Conservation (phyloP, 164 flowering plant species). For the Macadamia tetraphylla region DNA sequence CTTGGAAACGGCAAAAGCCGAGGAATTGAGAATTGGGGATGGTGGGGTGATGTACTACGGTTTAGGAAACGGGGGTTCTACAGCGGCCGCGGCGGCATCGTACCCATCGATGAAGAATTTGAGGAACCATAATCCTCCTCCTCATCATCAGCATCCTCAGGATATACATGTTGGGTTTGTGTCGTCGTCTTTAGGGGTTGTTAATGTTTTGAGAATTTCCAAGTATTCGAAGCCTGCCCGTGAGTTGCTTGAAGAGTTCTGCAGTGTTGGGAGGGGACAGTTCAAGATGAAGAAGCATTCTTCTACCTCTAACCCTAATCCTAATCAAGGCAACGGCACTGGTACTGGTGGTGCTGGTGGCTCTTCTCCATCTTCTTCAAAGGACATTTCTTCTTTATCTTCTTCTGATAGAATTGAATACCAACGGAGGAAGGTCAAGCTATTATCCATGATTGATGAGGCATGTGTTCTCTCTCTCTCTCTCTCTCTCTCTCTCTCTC, state of each 20-base stretch:
- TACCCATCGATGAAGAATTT: constrained; percentile 30
- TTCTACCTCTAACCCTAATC: constrained; percentile 35
- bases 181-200: constrained; percentile 34
- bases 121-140: constrained; percentile 5
- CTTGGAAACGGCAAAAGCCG: constrained; percentile 58
- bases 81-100: constrained; percentile 11
- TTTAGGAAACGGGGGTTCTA: constrained; percentile 24
- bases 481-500: constrained; percentile 16
- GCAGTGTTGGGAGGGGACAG: constrained; percentile 82
- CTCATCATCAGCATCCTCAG: constrained; percentile 4
- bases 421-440: constrained; percentile 90
- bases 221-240: constrained; percentile 71
- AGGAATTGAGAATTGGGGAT: constrained; percentile 57
- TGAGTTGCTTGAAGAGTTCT: constrained; percentile 87
- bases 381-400: constrained; percentile 57
- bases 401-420: constrained; percentile 78
- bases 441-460: constrained; percentile 93
- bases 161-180: constrained; percentile 31
- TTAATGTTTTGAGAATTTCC: constrained; percentile 59
- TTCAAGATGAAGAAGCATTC: constrained; percentile 22
- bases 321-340: constrained; percentile 22
- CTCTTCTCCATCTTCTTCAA: constrained; percentile 52
- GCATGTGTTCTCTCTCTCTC: constrained; percentile 44
- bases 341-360: constrained; percentile 16
- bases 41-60: constrained; percentile 41